These are phyloP conservation scores for Boletus rubroflammeus DNA, from an alignment of 768 basidiomycete genomes.

Conservation along the genomic window DNA sequence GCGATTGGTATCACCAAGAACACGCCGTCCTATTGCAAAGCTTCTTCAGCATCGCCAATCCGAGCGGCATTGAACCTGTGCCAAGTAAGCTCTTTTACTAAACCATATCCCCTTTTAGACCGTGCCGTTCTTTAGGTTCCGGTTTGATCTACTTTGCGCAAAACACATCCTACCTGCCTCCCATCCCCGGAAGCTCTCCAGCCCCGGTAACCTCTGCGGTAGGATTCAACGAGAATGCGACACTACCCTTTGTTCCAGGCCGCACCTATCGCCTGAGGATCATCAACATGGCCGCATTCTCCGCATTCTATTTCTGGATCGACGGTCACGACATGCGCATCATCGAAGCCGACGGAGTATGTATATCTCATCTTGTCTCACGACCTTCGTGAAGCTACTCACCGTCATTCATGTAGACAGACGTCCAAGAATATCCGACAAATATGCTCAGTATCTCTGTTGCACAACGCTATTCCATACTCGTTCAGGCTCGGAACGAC, in stretches of 20 bases:
- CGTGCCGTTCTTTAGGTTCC: conserved; percentile 48
- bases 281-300: conserved; percentile 76
- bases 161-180: conserved; percentile 64
- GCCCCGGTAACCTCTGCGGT: conserved; percentile 52
- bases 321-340: conserved; percentile 84
- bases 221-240: conserved; percentile 86
- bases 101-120: not conserved
- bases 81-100: conserved; percentile 50
- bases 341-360: conserved; percentile 80
- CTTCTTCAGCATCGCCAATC: conserved; percentile 73
- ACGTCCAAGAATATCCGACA: conserved; percentile 69
- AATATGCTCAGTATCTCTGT: conserved; percentile 73
- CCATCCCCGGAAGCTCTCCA: conserved; percentile 46
- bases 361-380: conserved; percentile 23
- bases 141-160: conserved; percentile 82
- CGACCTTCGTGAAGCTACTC: not conserved
- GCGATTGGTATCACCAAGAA: conserved; percentile 91
- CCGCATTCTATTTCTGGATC: conserved; percentile 82
- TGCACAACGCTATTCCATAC: conserved; percentile 90
- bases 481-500: conserved; percentile 89
- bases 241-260: conserved; percentile 75
- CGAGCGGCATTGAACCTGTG: conserved; percentile 83
- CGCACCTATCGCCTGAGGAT: conserved; percentile 89
- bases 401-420: conserved; percentile 46
- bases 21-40: conserved; percentile 57